phyloP scores from a whole-genome alignment of 352 stramenopile genomes.

The Phytophthora pluvialis region DNA sequence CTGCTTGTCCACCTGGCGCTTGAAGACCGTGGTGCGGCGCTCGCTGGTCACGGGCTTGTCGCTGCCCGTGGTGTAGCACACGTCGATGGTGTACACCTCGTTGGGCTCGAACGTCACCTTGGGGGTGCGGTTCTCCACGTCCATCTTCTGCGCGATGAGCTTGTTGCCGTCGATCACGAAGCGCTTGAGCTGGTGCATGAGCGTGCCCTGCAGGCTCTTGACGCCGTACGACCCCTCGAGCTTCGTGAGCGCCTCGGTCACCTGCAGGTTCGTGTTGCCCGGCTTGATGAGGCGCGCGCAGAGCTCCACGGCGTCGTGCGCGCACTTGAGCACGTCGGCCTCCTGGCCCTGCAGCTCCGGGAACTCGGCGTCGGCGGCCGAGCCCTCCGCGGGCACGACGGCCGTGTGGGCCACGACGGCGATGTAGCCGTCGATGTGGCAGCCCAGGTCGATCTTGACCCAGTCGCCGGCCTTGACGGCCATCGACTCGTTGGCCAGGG shows the following conservation, averaged over 20 bases:
- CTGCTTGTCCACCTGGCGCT: conserved; percentile 98
- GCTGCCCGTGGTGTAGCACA: conserved; percentile 98
- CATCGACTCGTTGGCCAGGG: conserved; percentile 90
- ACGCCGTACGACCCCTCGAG: conserved; percentile 97
- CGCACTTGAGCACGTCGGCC: conserved; percentile 97
- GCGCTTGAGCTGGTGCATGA: conserved; percentile 99
- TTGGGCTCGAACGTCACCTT: conserved; percentile 95
- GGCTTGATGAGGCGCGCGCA: conserved; percentile 97
- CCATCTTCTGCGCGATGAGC: conserved; percentile 92
- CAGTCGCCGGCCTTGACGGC: conserved; percentile 82
- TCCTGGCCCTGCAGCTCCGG: conserved; percentile 69
- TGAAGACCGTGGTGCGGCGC: conserved; percentile 98
- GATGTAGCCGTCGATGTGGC: conserved; percentile 99
- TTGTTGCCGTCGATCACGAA: conserved; percentile 99
- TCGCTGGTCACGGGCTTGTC: conserved; percentile 93
- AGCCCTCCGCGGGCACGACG: conserved; percentile 90
- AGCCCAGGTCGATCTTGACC: conserved; percentile 97
- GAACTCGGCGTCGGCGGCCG: conserved; percentile 61
- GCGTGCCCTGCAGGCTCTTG: conserved; percentile 96
- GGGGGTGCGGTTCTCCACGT: conserved; percentile 87
- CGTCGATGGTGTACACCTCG: conserved; percentile 99
- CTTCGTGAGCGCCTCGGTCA: conserved; percentile 95
- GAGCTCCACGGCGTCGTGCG: conserved; percentile 97
- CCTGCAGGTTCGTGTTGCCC: conserved; percentile 96
- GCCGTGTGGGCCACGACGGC: conserved; percentile 98